A percentile compares a stretch with the other conserved stretches of the same genome.
Conservation (phyloP, 75 land plant species). For the Sequoia sempervirens region DNA sequence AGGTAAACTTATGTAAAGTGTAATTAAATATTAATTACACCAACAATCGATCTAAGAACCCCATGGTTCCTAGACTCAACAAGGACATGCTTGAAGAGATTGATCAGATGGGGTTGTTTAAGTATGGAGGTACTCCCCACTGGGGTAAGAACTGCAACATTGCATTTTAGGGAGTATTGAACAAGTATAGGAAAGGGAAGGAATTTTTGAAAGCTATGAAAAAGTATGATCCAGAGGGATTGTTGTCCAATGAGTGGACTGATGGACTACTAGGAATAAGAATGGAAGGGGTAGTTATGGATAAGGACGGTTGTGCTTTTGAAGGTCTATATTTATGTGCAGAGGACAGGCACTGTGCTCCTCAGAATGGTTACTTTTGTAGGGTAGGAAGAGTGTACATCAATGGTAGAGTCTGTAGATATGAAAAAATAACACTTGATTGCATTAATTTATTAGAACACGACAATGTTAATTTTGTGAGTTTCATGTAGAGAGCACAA, state of each 20-base stretch:
- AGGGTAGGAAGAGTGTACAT: conserved; percentile 52
- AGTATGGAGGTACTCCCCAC: conserved; percentile 69
- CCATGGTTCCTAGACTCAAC: conserved; percentile 41
- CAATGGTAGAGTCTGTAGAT: conserved; percentile 66
- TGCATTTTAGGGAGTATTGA: conserved; percentile 39
- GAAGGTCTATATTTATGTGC: conserved; percentile 82
- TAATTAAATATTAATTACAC: too few species aligned
- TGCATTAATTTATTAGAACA: background rate
- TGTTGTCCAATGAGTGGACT: conserved; percentile 73
- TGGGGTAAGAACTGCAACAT: conserved; percentile 85
- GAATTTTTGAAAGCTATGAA: conserved; percentile 45
- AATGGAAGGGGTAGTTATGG: conserved; percentile 12
- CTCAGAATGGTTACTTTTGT: conserved; percentile 52
- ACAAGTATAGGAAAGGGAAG: conserved; percentile 36
- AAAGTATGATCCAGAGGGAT: conserved; percentile 52
- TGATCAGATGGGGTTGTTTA: conserved; percentile 71
- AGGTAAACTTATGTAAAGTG: too few species aligned
- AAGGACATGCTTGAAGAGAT: conserved; percentile 75
- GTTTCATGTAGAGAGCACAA: too few species aligned
- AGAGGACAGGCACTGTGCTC: conserved; percentile 72
- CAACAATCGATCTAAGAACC: conserved; percentile 49
- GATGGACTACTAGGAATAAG: conserved; percentile 56
- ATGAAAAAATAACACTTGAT: background rate
- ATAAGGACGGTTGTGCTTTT: conserved; percentile 56
- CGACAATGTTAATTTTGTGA: too few species aligned